These are phyloP conservation scores for Brassica balearica DNA, from an alignment of 441 rosid species.

Conservation along the genomic window DNA sequence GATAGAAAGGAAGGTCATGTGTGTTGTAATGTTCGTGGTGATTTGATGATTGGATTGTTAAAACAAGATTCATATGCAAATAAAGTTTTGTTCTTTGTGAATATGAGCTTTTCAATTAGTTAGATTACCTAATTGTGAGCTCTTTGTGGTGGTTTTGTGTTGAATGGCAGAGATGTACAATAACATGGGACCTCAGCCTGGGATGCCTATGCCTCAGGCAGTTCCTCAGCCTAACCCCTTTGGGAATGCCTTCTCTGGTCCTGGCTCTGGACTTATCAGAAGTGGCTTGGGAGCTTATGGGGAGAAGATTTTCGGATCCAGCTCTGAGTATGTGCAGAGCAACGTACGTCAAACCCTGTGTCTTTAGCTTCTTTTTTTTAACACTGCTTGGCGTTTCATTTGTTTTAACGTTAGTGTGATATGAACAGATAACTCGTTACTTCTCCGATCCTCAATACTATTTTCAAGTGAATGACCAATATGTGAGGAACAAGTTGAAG, in stretches of 20 bases:
- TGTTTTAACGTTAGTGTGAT: slow-evolving; percentile 5
- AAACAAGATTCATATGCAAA: neutral
- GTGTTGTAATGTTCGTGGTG: neutral
- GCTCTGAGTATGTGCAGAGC: slow-evolving; percentile 96
- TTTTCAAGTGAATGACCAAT: slow-evolving; percentile 96
- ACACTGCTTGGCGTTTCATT: neutral
- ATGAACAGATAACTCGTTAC: slow-evolving; percentile 81
- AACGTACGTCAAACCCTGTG: slow-evolving; percentile 33
- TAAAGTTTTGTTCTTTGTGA: neutral
- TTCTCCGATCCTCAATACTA: slow-evolving; percentile 98
- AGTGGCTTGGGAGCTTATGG: slow-evolving; percentile 95
- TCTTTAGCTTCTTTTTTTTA: neutral
- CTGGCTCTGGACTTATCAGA: slow-evolving; percentile 90
- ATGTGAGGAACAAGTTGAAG: slow-evolving; percentile 95
- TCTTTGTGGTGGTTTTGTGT: slow-evolving; percentile 24
- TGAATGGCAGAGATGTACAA: slow-evolving; percentile 67
- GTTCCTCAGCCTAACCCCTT: slow-evolving; percentile 79
- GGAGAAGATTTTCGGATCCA: slow-evolving; percentile 84
- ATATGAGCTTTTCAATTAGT: neutral
- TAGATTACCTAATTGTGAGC: neutral
- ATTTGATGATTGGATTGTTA: neutral
- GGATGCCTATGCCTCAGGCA: slow-evolving; percentile 59
- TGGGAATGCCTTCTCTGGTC: slow-evolving; percentile 90
- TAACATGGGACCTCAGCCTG: slow-evolving; percentile 75
- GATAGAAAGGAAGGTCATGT: neutral